Conservation (phyloP, 306 rosid genomes). For the Quercus robur region DNA sequence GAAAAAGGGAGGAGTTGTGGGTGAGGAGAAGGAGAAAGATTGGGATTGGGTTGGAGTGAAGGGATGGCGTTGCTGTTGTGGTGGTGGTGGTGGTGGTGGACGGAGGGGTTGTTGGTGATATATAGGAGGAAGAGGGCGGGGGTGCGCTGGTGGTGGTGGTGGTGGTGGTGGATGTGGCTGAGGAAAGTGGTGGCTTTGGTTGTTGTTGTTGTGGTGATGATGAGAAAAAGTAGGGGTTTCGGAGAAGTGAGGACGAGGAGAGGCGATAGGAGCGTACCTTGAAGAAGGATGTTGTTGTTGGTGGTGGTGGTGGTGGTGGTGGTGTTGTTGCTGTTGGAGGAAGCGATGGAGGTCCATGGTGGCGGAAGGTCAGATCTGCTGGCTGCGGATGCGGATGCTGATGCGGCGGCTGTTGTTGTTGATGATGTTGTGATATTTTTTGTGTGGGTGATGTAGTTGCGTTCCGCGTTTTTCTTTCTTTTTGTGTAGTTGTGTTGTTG, state of each 20-base stretch:
- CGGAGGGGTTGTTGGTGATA: conserved; percentile 17
- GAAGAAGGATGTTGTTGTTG: not conserved
- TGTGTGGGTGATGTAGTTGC: no score
- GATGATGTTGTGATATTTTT: no score
- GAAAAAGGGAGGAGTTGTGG: conserved; percentile 9
- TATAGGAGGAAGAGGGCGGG: conserved; percentile 8
- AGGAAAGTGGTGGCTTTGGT: not conserved
- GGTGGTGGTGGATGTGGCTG: not conserved
- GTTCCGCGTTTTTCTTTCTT: no score
- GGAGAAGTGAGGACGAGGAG: conserved; percentile 13
- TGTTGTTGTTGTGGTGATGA: not conserved
- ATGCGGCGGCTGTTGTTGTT: not conserved
- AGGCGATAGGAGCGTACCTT: conserved; percentile 18
- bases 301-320: not conserved
- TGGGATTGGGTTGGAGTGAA: conserved; percentile 33
- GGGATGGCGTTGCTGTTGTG: not conserved
- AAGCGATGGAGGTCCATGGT: conserved; percentile 17
- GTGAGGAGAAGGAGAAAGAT: conserved; percentile 9
- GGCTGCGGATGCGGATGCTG: not conserved
- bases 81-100: conserved; percentile 21
- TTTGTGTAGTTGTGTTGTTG: no score
- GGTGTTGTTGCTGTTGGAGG: not conserved
- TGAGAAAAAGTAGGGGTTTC: conserved; percentile 13
- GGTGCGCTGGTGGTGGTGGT: not conserved
- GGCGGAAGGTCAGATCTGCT: not conserved